phyloP scores from a whole-genome alignment of 768 basidiomycete species.

The Serendipita sp. region DNA sequence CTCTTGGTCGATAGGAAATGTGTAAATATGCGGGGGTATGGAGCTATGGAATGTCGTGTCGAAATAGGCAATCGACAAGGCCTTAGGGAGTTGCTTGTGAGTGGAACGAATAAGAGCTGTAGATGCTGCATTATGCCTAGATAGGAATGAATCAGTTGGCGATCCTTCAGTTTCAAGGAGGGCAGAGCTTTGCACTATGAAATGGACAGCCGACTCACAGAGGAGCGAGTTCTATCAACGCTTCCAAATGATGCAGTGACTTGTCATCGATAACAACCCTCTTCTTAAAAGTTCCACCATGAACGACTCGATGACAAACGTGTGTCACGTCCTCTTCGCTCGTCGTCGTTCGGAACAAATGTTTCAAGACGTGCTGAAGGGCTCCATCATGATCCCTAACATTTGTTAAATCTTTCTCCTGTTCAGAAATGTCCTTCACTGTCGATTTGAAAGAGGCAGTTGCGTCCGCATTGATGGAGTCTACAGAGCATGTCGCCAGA shows the following conservation, averaged over 20 bases:
- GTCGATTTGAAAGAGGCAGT: constrained; percentile 35
- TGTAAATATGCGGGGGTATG: constrained; percentile 60
- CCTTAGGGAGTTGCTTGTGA: constrained; percentile 43
- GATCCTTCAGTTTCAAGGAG: not conserved
- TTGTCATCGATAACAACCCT: constrained; percentile 54
- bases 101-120: constrained; percentile 46
- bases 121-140: constrained; percentile 47
- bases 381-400: constrained; percentile 47
- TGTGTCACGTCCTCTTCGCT: constrained; percentile 28
- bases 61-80: constrained; percentile 70
- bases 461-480: constrained; percentile 22
- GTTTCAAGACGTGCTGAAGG: constrained; percentile 42
- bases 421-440: constrained; percentile 40
- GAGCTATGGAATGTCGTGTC: constrained; percentile 76
- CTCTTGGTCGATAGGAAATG: constrained; percentile 60
- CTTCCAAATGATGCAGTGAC: constrained; percentile 56
- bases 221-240: constrained; percentile 66
- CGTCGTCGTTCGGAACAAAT: constrained; percentile 22
- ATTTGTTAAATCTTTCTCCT: constrained; percentile 23
- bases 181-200: not conserved
- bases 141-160: constrained; percentile 10
- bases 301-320: constrained; percentile 71
- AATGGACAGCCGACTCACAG: constrained; percentile 32
- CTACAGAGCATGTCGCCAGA: constrained; percentile 15
- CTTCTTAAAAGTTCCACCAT: constrained; percentile 65